A percentile compares a stretch with the other conserved stretches of the same genome.
These are phyloP conservation scores for Ustilago loliicola DNA, from an alignment of 1,284 basidiomycete genomes.

Conservation along the genomic window DNA sequence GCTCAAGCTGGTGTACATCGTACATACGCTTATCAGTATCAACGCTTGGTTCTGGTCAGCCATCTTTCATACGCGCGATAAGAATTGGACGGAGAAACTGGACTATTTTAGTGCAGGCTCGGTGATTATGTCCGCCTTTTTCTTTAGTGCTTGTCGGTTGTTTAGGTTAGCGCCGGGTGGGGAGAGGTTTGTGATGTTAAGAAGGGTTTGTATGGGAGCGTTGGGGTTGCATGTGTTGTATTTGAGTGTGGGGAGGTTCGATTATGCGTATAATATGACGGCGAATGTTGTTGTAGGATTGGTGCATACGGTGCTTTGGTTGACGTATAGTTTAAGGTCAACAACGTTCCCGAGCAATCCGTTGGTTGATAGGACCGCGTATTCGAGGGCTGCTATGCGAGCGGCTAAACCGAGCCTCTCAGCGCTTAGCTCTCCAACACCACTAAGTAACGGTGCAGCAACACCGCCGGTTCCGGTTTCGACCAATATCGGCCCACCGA, in stretches of 20 bases:
- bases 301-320: conserved; percentile 83
- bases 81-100: conserved; percentile 84
- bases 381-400: conserved; percentile 73
- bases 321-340: conserved; percentile 69
- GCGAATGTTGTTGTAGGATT: conserved; percentile 84
- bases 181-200: conserved; percentile 40
- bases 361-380: conserved; percentile 47
- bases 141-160: conserved; percentile 72
- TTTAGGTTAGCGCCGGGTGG: conserved; percentile 59
- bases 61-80: conserved; percentile 92
- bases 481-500: conserved; percentile 51
- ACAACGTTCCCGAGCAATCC: conserved; percentile 46
- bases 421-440: conserved; percentile 35
- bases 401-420: conserved; percentile 72
- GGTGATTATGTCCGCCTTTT: conserved; percentile 79
- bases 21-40: conserved; percentile 81
- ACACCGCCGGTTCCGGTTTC: conserved; percentile 59
- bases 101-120: conserved; percentile 96
- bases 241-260: conserved; percentile 82
- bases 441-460: conserved; percentile 34
- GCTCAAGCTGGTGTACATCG: conserved; percentile 79
- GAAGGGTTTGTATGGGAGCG: conserved; percentile 49
- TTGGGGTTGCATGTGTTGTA: conserved; percentile 79
- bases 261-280: conserved; percentile 94
- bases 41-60: conserved; percentile 95